Conservation (phyloP, 23 red algal genomes). For the Cyanidioschyzon merolae region DNA sequence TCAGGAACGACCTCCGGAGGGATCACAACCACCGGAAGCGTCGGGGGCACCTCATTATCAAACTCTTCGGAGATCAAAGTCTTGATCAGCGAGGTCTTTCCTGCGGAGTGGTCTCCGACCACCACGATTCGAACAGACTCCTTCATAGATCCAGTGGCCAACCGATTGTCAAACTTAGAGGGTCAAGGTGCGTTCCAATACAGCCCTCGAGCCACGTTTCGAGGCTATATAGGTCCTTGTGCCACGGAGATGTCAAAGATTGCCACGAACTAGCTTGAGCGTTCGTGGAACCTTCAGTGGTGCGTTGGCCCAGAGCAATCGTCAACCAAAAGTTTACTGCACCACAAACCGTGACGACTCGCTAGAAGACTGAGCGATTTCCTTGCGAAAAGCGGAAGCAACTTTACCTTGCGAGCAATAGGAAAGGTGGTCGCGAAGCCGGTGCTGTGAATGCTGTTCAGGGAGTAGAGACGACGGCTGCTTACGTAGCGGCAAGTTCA, state of each 20-base stretch:
- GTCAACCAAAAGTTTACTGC: too few species aligned
- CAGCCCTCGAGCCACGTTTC: not conserved
- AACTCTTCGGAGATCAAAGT: constrained; percentile 81
- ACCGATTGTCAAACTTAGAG: not conserved
- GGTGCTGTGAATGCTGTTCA: too few species aligned
- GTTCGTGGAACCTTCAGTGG: not conserved
- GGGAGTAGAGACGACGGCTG: too few species aligned
- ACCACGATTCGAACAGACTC: constrained; percentile 84
- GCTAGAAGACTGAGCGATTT: too few species aligned
- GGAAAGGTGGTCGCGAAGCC: too few species aligned
- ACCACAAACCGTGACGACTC: too few species aligned
- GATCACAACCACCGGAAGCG: constrained; percentile 67
- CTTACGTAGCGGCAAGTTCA: too few species aligned
- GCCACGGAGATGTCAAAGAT: not conserved
- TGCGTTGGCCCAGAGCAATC: too few species aligned
- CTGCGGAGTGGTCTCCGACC: constrained; percentile 72
- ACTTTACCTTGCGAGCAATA: too few species aligned
- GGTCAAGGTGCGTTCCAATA: not conserved
- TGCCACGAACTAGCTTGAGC: not conserved
- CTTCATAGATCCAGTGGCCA: constrained; percentile 41
- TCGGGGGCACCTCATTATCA: constrained; percentile 49
- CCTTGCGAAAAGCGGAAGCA: too few species aligned
- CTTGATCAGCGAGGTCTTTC: constrained; percentile 87
- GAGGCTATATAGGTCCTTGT: not conserved
- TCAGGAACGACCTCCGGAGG: constrained; percentile 80